Evolutionary conservation across 139 green algal species (phyloP).

Genomic region (Limnomonas spitsbergensis): DNA sequence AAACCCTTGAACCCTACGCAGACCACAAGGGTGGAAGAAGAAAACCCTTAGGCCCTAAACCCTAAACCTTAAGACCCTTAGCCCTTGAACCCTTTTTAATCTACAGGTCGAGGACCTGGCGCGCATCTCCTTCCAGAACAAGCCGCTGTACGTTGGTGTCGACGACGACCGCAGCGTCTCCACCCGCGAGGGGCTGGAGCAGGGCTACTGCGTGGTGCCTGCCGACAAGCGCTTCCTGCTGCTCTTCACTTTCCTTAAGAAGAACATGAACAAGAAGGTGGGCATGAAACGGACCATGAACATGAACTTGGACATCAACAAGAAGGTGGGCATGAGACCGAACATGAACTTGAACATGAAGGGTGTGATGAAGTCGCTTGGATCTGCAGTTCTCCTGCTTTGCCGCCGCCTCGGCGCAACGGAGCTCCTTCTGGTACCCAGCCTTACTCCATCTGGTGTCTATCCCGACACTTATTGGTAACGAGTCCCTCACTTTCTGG

Average conservation of each 20-base stretch:
- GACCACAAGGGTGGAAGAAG: conserved; percentile 84
- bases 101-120: conserved; percentile 96
- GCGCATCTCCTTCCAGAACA: conserved; percentile 87
- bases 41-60: too few species aligned
- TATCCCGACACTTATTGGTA: too few species aligned
- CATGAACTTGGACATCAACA: too few species aligned
- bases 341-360: too few species aligned
- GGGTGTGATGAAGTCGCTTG: too few species aligned
- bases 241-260: conserved; percentile 98
- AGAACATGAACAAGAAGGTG: conserved; percentile 96
- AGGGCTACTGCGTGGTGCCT: conserved; percentile 93
- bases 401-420: too few species aligned
- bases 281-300: background rate
- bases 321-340: too few species aligned
- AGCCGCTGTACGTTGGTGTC: conserved; percentile 94
- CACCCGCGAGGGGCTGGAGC: conserved; percentile 89
- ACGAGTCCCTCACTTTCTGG: too few species aligned
- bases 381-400: too few species aligned
- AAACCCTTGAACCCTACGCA: conserved; percentile 83
- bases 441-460: too few species aligned
- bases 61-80: background rate
- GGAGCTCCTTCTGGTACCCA: too few species aligned
- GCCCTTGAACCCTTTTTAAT: too few species aligned
- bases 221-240: conserved; percentile 91
- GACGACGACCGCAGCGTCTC: conserved; percentile 72